phyloP scores from a whole-genome alignment of 2,329 filamentous ascomycete genomes.

The Aspergillus persii region DNA sequence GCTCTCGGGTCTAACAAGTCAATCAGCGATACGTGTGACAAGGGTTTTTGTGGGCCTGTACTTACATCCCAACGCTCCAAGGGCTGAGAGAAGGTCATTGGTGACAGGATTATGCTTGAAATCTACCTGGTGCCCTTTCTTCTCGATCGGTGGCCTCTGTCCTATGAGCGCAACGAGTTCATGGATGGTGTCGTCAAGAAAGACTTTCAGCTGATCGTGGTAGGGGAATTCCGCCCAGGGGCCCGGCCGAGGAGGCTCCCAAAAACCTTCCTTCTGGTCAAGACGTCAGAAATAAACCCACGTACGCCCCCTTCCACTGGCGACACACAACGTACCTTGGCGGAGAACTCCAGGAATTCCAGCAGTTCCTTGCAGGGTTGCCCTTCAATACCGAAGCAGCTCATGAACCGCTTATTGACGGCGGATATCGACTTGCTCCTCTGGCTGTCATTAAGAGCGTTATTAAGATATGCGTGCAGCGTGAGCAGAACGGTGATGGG shows the following conservation, averaged over 20 bases:
- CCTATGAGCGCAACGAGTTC: constrained; percentile 57
- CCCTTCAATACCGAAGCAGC: constrained; percentile 60
- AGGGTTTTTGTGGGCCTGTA: neutral
- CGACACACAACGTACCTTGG: constrained; percentile 36
- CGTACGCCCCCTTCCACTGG: too few relatives aligned
- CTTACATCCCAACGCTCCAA: constrained; percentile 37
- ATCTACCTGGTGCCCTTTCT: constrained; percentile 33
- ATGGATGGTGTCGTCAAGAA: constrained; percentile 59
- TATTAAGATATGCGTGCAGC: constrained; percentile 59
- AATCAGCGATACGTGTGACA: constrained; percentile 13
- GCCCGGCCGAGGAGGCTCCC: constrained; percentile 43
- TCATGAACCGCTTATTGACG: constrained; percentile 63
- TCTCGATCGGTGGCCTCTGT: constrained; percentile 40
- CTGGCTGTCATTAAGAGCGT: constrained; percentile 53
- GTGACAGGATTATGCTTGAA: constrained; percentile 34
- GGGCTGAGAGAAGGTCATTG: constrained; percentile 38
- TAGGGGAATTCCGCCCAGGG: constrained; percentile 36
- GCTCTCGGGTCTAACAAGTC: constrained; percentile 28
- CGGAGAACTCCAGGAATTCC: constrained; percentile 56
- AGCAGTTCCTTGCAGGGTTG: constrained; percentile 56
- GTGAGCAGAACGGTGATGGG: constrained; percentile 57
- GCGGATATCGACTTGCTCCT: constrained; percentile 56
- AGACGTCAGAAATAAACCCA: neutral
- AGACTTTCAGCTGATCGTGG: constrained; percentile 41
- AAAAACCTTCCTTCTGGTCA: constrained; percentile 38